These are phyloP conservation scores for Aspergillus felis DNA, from an alignment of 2,329 filamentous ascomycete species.

Conservation along the genomic window DNA sequence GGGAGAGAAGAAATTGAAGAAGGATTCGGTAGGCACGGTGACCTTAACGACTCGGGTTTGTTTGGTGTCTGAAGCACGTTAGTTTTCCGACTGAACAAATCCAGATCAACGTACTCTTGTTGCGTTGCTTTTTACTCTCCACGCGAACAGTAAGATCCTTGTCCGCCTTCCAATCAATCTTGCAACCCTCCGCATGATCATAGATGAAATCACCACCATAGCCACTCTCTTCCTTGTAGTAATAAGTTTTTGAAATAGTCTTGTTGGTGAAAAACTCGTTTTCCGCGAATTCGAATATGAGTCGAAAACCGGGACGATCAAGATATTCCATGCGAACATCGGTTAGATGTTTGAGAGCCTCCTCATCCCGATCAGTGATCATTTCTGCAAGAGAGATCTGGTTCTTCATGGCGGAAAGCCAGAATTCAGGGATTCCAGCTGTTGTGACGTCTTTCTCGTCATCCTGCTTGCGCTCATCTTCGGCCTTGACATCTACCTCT, in stretches of 20 bases:
- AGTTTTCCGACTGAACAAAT: background rate
- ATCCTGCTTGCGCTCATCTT: slow-evolving; percentile 50
- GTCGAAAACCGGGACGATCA: slow-evolving; percentile 93
- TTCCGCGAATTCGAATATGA: slow-evolving; percentile 94
- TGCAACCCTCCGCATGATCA: slow-evolving; percentile 95
- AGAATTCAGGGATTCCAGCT: slow-evolving; percentile 95
- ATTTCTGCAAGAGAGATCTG: slow-evolving; percentile 95
- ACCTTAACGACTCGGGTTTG: slow-evolving; percentile 99
- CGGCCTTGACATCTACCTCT: slow-evolving; percentile 53
- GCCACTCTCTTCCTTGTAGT: slow-evolving; percentile 96
- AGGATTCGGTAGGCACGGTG: slow-evolving; percentile 96
- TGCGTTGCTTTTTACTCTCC: slow-evolving; percentile 99
- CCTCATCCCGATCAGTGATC: slow-evolving; percentile 97
- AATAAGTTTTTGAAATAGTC: slow-evolving; percentile 96
- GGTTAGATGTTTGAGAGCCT: slow-evolving; percentile 79
- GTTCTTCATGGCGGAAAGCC: slow-evolving; percentile 99
- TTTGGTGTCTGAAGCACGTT: slow-evolving; percentile 72
- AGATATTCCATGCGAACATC: slow-evolving; percentile 99
- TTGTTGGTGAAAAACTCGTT: slow-evolving; percentile 99
- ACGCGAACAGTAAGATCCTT: slow-evolving; percentile 92
- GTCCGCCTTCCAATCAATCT: slow-evolving; percentile 92
- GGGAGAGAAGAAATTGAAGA: slow-evolving; percentile 98
- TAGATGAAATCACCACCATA: slow-evolving; percentile 99
- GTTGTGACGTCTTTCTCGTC: slow-evolving; percentile 47
- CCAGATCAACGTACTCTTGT: slow-evolving; percentile 76